Evolutionary conservation across 2,329 filamentous ascomycete genomes (phyloP).

Genomic region (Dothiorella sarmentorum): DNA sequence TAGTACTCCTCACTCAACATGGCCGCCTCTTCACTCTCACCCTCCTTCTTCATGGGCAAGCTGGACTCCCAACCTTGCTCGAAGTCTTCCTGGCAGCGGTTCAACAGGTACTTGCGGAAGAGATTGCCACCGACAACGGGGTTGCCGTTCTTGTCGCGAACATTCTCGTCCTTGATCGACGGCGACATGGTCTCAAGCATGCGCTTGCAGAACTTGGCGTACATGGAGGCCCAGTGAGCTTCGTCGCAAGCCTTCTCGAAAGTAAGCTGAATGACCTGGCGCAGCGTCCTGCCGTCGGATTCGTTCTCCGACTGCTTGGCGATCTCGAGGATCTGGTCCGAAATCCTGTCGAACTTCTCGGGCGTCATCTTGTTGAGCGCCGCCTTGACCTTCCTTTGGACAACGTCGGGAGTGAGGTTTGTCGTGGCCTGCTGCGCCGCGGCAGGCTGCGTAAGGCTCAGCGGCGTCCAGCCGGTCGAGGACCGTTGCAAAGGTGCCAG

Average conservation of each 20-base stretch:
- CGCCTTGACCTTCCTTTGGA: slow-evolving; percentile 98
- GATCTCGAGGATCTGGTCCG: slow-evolving; percentile 88
- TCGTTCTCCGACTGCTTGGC: slow-evolving; percentile 95
- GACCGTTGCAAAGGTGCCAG: slow-evolving; percentile 75
- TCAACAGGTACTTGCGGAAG: slow-evolving; percentile 98
- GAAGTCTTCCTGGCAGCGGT: slow-evolving; percentile 97
- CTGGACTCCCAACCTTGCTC: slow-evolving; percentile 96
- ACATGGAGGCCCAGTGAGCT: slow-evolving; percentile 98
- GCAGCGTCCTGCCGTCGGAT: slow-evolving; percentile 85
- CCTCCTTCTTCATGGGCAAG: slow-evolving; percentile 68
- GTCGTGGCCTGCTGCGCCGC: slow-evolving; percentile 41
- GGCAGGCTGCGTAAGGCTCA: slow-evolving; percentile 57
- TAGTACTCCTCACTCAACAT: slow-evolving; percentile 98
- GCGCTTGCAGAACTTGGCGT: slow-evolving; percentile 95
- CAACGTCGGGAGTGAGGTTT: slow-evolving; percentile 81
- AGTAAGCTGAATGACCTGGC: slow-evolving; percentile 97
- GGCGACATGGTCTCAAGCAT: slow-evolving; percentile 95
- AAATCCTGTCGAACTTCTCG: slow-evolving; percentile 96
- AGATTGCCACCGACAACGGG: slow-evolving; percentile 88
- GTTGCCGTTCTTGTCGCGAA: slow-evolving; percentile 83
- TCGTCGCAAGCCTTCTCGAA: slow-evolving; percentile 99
- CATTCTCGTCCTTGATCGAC: slow-evolving; percentile 92
- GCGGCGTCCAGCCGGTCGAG: slow-evolving; percentile 84
- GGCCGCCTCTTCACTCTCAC: slow-evolving; percentile 70
- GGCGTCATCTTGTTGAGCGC: slow-evolving; percentile 99